phyloP scores from a whole-genome alignment of 257 asterid species.

The Solanum pinnatisectum region DNA sequence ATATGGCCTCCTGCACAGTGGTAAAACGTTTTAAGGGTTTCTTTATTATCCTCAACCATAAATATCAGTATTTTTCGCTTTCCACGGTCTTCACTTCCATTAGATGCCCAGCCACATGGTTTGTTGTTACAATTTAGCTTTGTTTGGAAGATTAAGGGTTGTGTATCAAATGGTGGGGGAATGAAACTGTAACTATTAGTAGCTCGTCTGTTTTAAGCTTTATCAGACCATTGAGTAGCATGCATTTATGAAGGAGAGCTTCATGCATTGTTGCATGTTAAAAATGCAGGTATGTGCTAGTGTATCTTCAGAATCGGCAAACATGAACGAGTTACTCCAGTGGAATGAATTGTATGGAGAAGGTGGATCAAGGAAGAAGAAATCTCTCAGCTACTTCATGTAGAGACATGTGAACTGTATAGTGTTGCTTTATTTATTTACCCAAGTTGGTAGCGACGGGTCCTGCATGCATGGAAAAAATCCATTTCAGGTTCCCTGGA shows the following conservation, averaged over 20 bases:
- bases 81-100: not conserved
- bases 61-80: not conserved
- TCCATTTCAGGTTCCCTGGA: conserved; percentile 4
- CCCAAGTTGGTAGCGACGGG: not conserved
- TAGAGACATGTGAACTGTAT: conserved; percentile 16
- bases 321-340: conserved; percentile 44
- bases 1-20: not conserved
- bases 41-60: not conserved
- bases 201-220: not conserved
- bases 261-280: not conserved
- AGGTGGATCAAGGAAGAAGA: conserved; percentile 46
- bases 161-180: not conserved
- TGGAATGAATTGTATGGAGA: conserved; percentile 53
- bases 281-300: conserved; percentile 43
- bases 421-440: not conserved
- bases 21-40: not conserved
- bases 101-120: not conserved
- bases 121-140: not conserved
- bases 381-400: conserved; percentile 44
- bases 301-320: conserved; percentile 43
- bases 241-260: not conserved
- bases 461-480: not conserved
- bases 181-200: not conserved
- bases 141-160: not conserved
- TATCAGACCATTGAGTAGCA: not conserved